phyloP scores from a whole-genome alignment of 306 rosid species.

The Echinosophora koreensis region DNA sequence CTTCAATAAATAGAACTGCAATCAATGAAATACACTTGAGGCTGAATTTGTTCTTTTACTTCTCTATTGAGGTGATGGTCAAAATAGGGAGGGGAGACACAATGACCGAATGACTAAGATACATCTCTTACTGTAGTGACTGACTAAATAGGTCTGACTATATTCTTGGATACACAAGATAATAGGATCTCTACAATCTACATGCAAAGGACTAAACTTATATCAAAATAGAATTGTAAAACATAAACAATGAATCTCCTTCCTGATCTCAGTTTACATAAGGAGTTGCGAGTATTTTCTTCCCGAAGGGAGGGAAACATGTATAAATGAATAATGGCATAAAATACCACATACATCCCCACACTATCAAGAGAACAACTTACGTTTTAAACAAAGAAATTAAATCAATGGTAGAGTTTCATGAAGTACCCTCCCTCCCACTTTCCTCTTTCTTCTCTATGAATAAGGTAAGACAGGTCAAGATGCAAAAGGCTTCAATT shows the following conservation, averaged over 20 bases:
- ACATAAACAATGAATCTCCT: neutral
- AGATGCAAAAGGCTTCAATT: conserved; percentile 18
- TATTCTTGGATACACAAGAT: neutral
- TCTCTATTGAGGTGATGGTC: conserved; percentile 8
- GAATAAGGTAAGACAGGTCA: conserved; percentile 8
- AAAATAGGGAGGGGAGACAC: neutral
- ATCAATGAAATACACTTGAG: conserved; percentile 26
- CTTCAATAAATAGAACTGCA: conserved; percentile 21
- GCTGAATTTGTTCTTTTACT: neutral
- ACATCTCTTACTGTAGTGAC: neutral
- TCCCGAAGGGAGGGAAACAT: conserved; percentile 6
- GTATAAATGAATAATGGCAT: conserved; percentile 2
- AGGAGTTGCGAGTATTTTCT: conserved; percentile 3
- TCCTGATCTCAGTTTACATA: neutral
- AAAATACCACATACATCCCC: neutral
- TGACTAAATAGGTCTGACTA: neutral
- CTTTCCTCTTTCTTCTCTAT: conserved; percentile 20
- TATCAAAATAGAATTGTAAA: conserved; percentile 14
- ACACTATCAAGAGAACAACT: conserved; percentile 23
- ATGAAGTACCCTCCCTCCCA: neutral
- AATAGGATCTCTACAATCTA: conserved; percentile 1
- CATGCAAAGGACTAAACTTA: neutral
- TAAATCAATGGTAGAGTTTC: conserved; percentile 2
- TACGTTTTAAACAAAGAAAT: conserved; percentile 30
- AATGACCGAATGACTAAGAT: neutral